phyloP scores from a whole-genome alignment of 208 protist genomes.

The Herpetomonas muscarum region DNA sequence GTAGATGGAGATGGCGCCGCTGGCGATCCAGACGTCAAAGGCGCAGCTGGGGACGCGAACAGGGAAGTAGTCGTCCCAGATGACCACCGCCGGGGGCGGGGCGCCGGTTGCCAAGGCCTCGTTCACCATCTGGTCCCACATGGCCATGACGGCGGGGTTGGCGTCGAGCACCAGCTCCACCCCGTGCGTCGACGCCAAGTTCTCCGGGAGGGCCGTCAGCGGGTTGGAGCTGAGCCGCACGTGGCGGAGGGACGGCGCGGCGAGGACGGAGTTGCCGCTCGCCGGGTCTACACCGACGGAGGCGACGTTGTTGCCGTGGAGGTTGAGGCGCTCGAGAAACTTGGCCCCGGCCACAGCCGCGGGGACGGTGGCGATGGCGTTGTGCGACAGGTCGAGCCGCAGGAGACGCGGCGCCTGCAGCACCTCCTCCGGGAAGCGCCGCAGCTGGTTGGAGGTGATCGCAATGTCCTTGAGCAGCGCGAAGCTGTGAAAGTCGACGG shows the following conservation, averaged over 20 bases:
- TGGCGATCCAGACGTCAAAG: slow-evolving; percentile 50
- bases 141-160: slow-evolving; percentile 48
- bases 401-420: slow-evolving; percentile 48
- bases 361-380: slow-evolving; percentile 56
- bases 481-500: slow-evolving; percentile 39
- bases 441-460: slow-evolving; percentile 55
- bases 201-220: slow-evolving; percentile 44
- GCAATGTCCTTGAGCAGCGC: slow-evolving; percentile 41
- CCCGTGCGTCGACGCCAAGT: slow-evolving; percentile 31
- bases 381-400: slow-evolving; percentile 69
- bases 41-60: slow-evolving; percentile 23
- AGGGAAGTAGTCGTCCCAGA: slow-evolving; percentile 82
- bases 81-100: slow-evolving; percentile 26
- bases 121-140: slow-evolving; percentile 48
- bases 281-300: slow-evolving; percentile 26
- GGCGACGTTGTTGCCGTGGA: slow-evolving; percentile 63
- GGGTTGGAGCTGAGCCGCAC: slow-evolving; percentile 70
- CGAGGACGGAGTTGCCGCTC: slow-evolving; percentile 41
- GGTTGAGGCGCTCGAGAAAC: slow-evolving; percentile 53
- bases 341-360: slow-evolving; percentile 18
- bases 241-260: slow-evolving; percentile 46
- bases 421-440: slow-evolving; percentile 50
- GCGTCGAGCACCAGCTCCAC: slow-evolving; percentile 75
- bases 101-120: not conserved
- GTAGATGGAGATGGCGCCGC: slow-evolving; percentile 35